Evolutionary conservation across 345 rosid genomes (phyloP), one percentile per base, ranked within the genome.

Genomic region (Eucalyptus sp.): DNA sequence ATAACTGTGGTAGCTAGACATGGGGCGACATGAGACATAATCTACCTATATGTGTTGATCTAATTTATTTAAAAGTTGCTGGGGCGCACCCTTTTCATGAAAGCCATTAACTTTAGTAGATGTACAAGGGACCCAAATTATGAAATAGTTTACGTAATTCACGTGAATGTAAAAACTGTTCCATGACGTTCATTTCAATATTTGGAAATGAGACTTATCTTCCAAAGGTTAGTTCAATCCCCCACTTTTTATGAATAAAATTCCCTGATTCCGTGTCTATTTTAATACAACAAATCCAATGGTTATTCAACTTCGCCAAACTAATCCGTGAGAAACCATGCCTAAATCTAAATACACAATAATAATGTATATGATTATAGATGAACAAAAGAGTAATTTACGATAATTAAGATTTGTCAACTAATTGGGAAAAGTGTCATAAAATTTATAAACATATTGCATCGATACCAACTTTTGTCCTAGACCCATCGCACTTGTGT

Each of bases 401-500:
- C 1, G 0, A 71, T 29, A 62, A 62, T 27, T 62, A 13, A 29
- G 16, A 12, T 62, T 62, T 1, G 8, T 62, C 31, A 6, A 60
- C 0, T 27, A 60, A 25, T 60, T 13, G 62, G 3, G 0, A 56
- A 56, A 56, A 22, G 62, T 56, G 29, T 56, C 12, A 56, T 22
- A 8, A 56, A 56, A 56, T 4, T 22, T 0, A 20, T 56, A 24
- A 22, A 56, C 13, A 10, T 24, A 22, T 56, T 24, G 3, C 29
- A 10, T 24, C 0, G 6, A 56, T 56, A 0, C 3, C 29, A 56
- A 24, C 29, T 56, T 25, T 24, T 22, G 2, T 25, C 29, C 3
- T 24, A 56, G 10, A 56, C 0, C 0, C 0, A 24, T 56, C 0
- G 3, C 0, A 56, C 0, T 24, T 56, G 3, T 56, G 0, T 56